Base-by-base conservation (phyloP, 345 rosid species). In the Fremontodendron californicum region DNA sequence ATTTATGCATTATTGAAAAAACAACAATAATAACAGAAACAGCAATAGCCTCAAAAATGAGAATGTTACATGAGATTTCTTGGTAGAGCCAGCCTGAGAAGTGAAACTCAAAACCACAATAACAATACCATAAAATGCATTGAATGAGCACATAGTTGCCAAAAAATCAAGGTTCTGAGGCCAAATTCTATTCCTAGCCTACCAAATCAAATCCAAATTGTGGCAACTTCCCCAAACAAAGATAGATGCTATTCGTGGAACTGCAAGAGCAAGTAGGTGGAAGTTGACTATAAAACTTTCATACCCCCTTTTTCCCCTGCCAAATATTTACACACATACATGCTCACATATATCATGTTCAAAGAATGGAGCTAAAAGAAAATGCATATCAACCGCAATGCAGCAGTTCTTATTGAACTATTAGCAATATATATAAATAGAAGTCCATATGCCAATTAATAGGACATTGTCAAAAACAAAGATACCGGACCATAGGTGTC, bases 101-200 rank as follows among this genome's bases (percentile, higher is more conserved):
- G 35, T 57, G 35, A 35, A 43, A 76, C 66, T 8, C 71, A 57
- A 54, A 78, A 75, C 33, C 33, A 40, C n/a, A 75, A 73, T 61
- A 54, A 40, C 40, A 70, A 63, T 19, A 81, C 54, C 42, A 43
- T 33, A 43, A 54, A 42, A 33, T 61, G 55, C 77, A 74, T 46
- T 6, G 1, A 31, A n/a, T 11, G n/a, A 45, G 58, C 13, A 75
- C 37, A 62, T n/a, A 49, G 3, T 12, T 71, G 23, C 23, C 60
- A n/a, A 6, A 39, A 60, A 69, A 68, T 35, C 52, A 79, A 74
- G 55, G 74, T 73, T 72, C 60, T 21, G 33, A 57, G 33, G 29
- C 29, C 23, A 40, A 33, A 42, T 19, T 35, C 46, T 69, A 60
- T 35, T 69, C 31, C 55, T 62, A 25, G 27, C 29, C 46, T 10